Conservation (phyloP, 139 green algal genomes). For the Deuterostichococcus epilithicus region DNA sequence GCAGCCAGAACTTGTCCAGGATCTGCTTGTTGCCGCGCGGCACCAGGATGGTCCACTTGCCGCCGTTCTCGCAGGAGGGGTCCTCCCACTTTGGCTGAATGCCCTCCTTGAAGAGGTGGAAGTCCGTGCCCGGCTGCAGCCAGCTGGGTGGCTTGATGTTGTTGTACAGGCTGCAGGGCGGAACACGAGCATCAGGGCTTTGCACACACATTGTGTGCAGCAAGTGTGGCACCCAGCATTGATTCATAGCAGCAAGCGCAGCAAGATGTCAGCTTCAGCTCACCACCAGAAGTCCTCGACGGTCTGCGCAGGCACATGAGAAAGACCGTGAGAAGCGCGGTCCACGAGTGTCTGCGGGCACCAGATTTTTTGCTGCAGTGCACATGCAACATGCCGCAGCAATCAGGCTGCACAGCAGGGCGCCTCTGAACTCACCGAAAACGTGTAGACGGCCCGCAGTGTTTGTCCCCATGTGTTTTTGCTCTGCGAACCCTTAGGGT, state of each 20-base stretch:
- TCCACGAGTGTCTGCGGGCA: no score
- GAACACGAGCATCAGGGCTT: neutral
- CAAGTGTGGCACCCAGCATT: neutral
- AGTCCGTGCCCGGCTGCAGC: constrained; percentile 79
- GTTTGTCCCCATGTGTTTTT: constrained; percentile 67
- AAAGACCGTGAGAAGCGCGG: no score
- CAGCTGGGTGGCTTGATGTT: constrained; percentile 93
- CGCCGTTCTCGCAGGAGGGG: constrained; percentile 76
- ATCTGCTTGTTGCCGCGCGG: constrained; percentile 50
- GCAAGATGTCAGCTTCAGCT: constrained; percentile 15
- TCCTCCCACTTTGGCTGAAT: constrained; percentile 99
- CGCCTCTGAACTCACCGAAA: constrained; percentile 29
- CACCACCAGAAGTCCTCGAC: constrained; percentile 99
- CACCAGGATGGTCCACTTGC: constrained; percentile 87
- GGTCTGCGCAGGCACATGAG: constrained; percentile 44
- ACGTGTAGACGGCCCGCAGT: constrained; percentile 87
- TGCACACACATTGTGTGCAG: neutral
- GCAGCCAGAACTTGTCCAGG: constrained; percentile 93
- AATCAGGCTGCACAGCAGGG: no score
- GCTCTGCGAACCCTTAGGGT: constrained; percentile 33
- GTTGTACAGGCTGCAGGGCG: constrained; percentile 90
- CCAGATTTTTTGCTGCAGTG: no score
- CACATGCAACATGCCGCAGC: no score
- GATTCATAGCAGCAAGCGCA: neutral
- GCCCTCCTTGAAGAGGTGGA: constrained; percentile 95